Percentiles rank a stretch among this genome's conserved stretches.
Evolutionary conservation across 2,329 filamentous ascomycete genomes (phyloP).

Genomic region (Graphilbum fragrans): DNA sequence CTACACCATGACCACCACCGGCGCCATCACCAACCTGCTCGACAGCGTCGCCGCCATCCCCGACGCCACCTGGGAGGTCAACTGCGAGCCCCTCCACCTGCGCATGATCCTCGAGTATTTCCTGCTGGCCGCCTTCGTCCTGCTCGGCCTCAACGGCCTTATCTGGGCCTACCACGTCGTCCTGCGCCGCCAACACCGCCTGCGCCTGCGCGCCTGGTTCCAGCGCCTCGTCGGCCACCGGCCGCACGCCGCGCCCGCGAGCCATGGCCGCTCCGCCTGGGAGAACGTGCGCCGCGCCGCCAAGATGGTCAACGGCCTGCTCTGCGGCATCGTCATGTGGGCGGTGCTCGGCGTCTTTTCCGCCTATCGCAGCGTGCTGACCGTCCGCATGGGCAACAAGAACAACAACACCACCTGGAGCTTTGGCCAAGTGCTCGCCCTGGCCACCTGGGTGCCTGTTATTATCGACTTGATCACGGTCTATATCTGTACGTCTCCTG

Average conservation of each 20-base stretch:
- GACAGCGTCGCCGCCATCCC: not conserved
- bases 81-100: not conserved
- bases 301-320: slow-evolving; percentile 7
- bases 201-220: not conserved
- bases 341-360: slow-evolving; percentile 15
- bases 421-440: slow-evolving; percentile 18
- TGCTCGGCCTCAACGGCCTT: slow-evolving; percentile 6
- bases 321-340: slow-evolving; percentile 16
- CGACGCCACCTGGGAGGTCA: slow-evolving; percentile 3
- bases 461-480: slow-evolving; percentile 15
- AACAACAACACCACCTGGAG: slow-evolving; percentile 15
- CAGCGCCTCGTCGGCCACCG: not conserved
- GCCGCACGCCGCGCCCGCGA: not conserved
- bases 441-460: slow-evolving; percentile 18
- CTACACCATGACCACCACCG: not conserved
- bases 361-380: slow-evolving; percentile 11
- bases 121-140: not conserved
- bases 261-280: no score
- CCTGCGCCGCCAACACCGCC: not conserved
- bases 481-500: slow-evolving; percentile 14
- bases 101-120: not conserved
- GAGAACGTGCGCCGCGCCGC: not conserved
- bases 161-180: slow-evolving; percentile 1
- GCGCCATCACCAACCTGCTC: not conserved
- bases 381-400: slow-evolving; percentile 6